Percentiles rank a stretch among this genome's conserved stretches.
These are phyloP conservation scores for Zizania palustris DNA, from an alignment of 202 grass and related monocot species.

Conservation along the genomic window DNA sequence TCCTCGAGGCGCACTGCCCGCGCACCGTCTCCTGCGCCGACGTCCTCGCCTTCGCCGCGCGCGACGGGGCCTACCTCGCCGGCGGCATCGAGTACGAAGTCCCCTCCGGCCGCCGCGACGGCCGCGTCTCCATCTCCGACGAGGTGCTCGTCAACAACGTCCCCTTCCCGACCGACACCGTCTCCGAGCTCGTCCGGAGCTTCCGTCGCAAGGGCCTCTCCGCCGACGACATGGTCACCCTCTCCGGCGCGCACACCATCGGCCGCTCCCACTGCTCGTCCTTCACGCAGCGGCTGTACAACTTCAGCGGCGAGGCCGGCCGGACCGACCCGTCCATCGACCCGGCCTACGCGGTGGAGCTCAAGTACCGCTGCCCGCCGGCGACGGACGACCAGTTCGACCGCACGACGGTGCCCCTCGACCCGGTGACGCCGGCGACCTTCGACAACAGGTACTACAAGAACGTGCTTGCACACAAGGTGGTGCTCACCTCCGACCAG, in stretches of 20 bases:
- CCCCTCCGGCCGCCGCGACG: constrained; percentile 53
- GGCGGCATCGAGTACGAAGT: constrained; percentile 46
- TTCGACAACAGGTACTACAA: constrained; percentile 66
- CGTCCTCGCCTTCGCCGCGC: constrained; percentile 53
- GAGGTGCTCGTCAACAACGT: constrained; percentile 49
- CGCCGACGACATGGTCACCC: constrained; percentile 52
- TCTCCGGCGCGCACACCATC: constrained; percentile 64
- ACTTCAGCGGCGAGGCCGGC: constrained; percentile 10
- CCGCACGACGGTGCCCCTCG: constrained; percentile 26
- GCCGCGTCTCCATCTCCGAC: constrained; percentile 30
- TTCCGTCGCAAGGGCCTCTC: constrained; percentile 44
- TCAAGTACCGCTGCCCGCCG: constrained; percentile 27
- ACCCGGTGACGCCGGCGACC: constrained; percentile 15
- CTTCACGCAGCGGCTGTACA: constrained; percentile 53
- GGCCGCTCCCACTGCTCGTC: constrained; percentile 52
- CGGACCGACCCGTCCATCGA: constrained; percentile 42
- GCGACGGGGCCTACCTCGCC: constrained; percentile 44
- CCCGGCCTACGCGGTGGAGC: neutral
- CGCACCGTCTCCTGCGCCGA: constrained; percentile 70
- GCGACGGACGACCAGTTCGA: constrained; percentile 14
- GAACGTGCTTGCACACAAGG: constrained; percentile 40
- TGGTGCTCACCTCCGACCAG: constrained; percentile 54
- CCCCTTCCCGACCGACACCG: neutral
- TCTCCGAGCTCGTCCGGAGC: neutral
- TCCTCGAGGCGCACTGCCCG: constrained; percentile 42